Conservation (phyloP, 805 yeast genomes). For the Cyberlindnera nakhonratchasimensis region DNA sequence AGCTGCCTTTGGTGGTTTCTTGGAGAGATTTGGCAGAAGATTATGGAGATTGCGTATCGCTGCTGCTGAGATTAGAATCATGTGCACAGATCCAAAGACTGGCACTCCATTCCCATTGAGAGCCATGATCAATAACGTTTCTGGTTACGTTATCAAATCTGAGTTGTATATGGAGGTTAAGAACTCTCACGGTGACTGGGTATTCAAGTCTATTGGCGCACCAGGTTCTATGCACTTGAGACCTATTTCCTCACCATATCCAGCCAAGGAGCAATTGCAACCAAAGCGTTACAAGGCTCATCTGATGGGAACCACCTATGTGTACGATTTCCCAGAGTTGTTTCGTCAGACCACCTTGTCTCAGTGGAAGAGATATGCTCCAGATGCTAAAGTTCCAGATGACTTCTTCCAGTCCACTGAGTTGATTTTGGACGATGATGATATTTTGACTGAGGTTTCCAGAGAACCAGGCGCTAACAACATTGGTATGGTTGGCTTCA, state of each 20-base stretch:
- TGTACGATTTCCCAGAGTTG: conserved; percentile 97
- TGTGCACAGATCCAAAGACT: conserved; percentile 83
- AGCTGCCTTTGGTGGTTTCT: conserved; percentile 95
- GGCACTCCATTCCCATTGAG: conserved; percentile 94
- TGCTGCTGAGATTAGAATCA: conserved; percentile 95
- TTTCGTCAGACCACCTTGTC: conserved; percentile 88
- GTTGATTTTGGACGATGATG: conserved; percentile 77
- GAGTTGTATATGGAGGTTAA: conserved; percentile 93
- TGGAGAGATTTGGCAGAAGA: conserved; percentile 96
- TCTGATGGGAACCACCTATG: conserved; percentile 96
- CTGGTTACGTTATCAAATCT: conserved; percentile 95
- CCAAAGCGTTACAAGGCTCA: conserved; percentile 99
- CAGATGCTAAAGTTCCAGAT: conserved; percentile 59
- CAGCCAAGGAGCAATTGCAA: conserved; percentile 96
- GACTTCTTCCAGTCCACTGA: conserved; percentile 78
- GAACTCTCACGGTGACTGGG: conserved; percentile 93
- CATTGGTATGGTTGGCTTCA: conserved; percentile 97
- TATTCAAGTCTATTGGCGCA: conserved; percentile 89
- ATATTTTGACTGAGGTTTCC: conserved; percentile 76
- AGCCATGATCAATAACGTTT: conserved; percentile 92
- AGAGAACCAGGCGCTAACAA: conserved; percentile 96
- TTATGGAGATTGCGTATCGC: conserved; percentile 96
- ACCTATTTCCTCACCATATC: conserved; percentile 92
- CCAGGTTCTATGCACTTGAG: conserved; percentile 98
- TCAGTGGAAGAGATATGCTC: conserved; percentile 73